Evolutionary conservation across 2,329 filamentous ascomycete species (phyloP), one percentile per base, ranked within the genome.

Genomic region (Verticillium isaacii): DNA sequence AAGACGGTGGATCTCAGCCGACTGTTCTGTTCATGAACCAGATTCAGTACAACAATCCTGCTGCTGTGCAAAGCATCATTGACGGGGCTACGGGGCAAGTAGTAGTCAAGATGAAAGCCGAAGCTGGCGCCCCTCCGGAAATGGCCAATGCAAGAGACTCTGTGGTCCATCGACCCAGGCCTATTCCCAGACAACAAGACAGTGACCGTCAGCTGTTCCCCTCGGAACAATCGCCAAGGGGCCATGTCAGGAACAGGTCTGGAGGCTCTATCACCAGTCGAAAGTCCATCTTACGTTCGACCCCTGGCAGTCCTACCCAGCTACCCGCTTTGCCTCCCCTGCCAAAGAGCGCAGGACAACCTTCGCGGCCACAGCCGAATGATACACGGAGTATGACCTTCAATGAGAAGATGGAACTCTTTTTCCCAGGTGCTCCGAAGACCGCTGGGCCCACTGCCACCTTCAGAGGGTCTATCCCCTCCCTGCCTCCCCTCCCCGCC

Each of bases 331-430:
- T 85, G n/a, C 82, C 82, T 7, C 72, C 75, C 19, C 74, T 79
- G 1, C 81, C 83, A 1, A 77, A 75, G 58, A 81, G 73, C 61
- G 74, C 77, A 19, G 73, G 74, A 29, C 68, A 72, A 17, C 66
- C 74, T 7, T 62, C 70, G 45, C 71, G 79, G 17, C 74, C 82
- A 19, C 74, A 78, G 6, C 79, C 82, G 2, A 85, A 84, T 62
- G 72, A 83, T 63, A 84, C 82, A 3, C 81, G 79, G 70, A 85
- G 82, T 68, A 86, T 85, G 83, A 84, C 82, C 0, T 80, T 84
- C 63, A 76, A 85, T 59, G 84, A 86, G 66, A 86, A 85, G 69
- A 82, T 86, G 73, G 73, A 76, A 1, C 69, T 84, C 5, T 71
- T 86, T 29, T 84, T 83, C 64, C 75, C 79, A 3, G 69, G 54